A percentile compares a stretch with the other conserved stretches of the same genome.
Conservation (phyloP, 2,329 filamentous ascomycete species). For the Botryosphaeria dothidea region DNA sequence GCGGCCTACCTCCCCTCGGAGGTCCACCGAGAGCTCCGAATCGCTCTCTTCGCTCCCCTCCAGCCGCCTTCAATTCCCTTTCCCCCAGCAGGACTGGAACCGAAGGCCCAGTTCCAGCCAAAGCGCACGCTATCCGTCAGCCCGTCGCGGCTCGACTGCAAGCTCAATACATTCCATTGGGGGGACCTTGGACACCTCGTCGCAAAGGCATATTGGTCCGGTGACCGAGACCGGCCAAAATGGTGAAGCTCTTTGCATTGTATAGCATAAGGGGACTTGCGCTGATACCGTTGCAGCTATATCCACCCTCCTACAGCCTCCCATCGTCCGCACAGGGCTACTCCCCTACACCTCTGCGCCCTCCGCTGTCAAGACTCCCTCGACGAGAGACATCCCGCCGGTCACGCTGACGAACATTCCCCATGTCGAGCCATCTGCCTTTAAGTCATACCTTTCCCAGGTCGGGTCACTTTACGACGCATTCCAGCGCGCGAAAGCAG, state of each 20-base stretch:
- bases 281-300: slow-evolving; percentile 61
- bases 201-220: slow-evolving; percentile 57
- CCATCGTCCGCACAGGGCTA: slow-evolving; percentile 85
- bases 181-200: slow-evolving; percentile 74
- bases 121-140: slow-evolving; percentile 44
- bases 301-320: slow-evolving; percentile 86
- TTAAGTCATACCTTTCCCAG: slow-evolving; percentile 80
- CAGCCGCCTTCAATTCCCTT: slow-evolving; percentile 49
- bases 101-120: slow-evolving; percentile 47
- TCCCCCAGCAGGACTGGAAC: slow-evolving; percentile 59
- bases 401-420: slow-evolving; percentile 88
- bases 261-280: neutral
- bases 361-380: slow-evolving; percentile 78
- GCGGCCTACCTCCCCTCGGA: slow-evolving; percentile 46
- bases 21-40: slow-evolving; percentile 52
- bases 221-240: slow-evolving; percentile 79
- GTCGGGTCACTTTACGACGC: slow-evolving; percentile 88
- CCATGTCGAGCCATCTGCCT: slow-evolving; percentile 76
- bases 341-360: slow-evolving; percentile 75
- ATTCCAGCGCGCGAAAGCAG: slow-evolving; percentile 79
- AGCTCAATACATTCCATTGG: slow-evolving; percentile 89
- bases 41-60: slow-evolving; percentile 44
- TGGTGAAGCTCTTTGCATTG: slow-evolving; percentile 51
- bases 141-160: slow-evolving; percentile 76
- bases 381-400: slow-evolving; percentile 85